phyloP scores from a whole-genome alignment of 83 land plant species.

The Picea abies region DNA sequence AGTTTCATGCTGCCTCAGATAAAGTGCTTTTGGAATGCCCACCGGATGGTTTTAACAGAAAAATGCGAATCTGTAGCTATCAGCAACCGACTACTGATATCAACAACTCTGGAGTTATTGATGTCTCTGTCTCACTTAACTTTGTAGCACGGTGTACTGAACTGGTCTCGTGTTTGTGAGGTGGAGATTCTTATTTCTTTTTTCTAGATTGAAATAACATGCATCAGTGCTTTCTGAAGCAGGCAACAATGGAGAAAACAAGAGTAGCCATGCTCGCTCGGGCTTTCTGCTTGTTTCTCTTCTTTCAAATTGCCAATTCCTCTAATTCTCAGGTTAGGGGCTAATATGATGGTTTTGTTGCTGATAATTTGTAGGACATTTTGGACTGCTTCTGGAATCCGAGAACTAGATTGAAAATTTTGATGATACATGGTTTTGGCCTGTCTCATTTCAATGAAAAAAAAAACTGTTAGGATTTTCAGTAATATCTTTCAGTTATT shows the following conservation, averaged over 20 bases:
- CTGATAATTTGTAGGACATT: no score
- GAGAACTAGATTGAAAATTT: no score
- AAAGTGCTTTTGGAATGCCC: not conserved
- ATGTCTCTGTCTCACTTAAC: not conserved
- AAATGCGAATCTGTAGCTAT: not conserved
- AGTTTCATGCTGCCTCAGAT: not conserved
- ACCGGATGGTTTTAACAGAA: not conserved
- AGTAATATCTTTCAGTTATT: not conserved
- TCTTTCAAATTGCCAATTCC: not conserved
- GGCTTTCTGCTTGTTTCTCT: conserved; percentile 1
- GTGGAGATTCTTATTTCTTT: no score
- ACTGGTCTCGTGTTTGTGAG: no score
- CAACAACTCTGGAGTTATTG: not conserved
- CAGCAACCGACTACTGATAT: no score
- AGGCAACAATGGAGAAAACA: conserved; percentile 1
- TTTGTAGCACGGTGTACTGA: no score
- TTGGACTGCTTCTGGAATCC: no score
- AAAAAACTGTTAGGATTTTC: no score
- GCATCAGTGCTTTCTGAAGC: not conserved
- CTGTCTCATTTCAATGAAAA: not conserved
- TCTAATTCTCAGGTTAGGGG: conserved; percentile 7
- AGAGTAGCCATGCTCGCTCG: not conserved
- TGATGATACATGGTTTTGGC: not conserved
- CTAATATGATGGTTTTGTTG: no score
- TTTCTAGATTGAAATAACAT: not conserved